Evolutionary conservation across 176 grass and related monocot genomes (phyloP).

Genomic region (Carex myosuroides): DNA sequence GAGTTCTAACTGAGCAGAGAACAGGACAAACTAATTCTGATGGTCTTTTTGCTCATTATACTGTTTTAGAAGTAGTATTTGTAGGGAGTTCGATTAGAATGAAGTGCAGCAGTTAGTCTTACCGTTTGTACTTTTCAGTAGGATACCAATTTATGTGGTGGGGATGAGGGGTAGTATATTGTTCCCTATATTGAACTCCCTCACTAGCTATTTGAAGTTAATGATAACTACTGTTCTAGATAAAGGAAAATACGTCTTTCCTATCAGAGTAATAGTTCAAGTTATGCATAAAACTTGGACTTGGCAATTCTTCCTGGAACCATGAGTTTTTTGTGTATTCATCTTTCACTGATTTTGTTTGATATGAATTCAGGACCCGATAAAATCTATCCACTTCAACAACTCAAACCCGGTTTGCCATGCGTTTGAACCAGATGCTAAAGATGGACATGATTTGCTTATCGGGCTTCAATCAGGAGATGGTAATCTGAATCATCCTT

Average conservation of each 20-base stretch:
- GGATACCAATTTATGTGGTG: not conserved
- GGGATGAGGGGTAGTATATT: not conserved
- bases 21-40: not conserved
- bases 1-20: not conserved
- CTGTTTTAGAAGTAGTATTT: not conserved
- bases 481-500: constrained; percentile 33
- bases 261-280: not conserved
- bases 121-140: not conserved
- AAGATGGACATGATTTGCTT: constrained; percentile 84
- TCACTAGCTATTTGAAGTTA: not conserved
- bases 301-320: not conserved
- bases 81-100: not conserved
- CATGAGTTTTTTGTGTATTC: not conserved
- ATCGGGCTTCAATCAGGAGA: constrained; percentile 81
- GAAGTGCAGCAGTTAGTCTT: not conserved
- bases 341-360: constrained; percentile 19
- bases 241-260: not conserved
- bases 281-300: not conserved
- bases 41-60: not conserved
- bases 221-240: not conserved
- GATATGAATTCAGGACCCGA: constrained; percentile 49
- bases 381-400: constrained; percentile 91
- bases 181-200: not conserved
- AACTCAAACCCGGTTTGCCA: constrained; percentile 72
- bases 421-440: constrained; percentile 85